Conservation (phyloP, 2,329 filamentous ascomycete species). For the Chaetomium sp. region DNA sequence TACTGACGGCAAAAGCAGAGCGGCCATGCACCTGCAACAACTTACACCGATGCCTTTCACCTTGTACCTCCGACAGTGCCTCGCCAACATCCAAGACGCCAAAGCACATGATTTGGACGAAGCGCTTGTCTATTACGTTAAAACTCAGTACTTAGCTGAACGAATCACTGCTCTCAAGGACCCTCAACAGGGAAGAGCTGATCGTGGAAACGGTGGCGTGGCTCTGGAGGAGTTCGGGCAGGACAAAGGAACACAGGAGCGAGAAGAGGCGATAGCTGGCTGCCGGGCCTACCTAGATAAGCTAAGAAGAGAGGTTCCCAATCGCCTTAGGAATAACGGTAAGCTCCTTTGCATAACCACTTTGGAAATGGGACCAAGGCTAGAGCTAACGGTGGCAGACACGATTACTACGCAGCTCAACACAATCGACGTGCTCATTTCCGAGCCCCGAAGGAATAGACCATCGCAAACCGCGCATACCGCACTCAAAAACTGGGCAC, state of each 20-base stretch:
- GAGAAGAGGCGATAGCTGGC: neutral
- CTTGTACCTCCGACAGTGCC: slow-evolving; percentile 54
- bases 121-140: slow-evolving; percentile 50
- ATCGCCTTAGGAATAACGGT: neutral
- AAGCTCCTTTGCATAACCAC: neutral
- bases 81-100: slow-evolving; percentile 48
- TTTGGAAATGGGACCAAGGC: neutral
- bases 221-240: neutral
- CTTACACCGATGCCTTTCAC: slow-evolving; percentile 55
- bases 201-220: neutral
- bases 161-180: slow-evolving; percentile 49
- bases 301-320: neutral
- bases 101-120: slow-evolving; percentile 52
- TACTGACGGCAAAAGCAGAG: slow-evolving; percentile 10
- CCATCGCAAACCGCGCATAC: neutral
- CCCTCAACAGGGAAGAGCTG: neutral
- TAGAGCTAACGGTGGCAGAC: neutral
- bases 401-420: neutral
- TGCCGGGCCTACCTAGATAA: neutral
- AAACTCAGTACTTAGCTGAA: slow-evolving; percentile 54
- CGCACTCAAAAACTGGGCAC: slow-evolving; percentile 12
- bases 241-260: neutral
- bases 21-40: slow-evolving; percentile 40
- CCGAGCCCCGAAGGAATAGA: neutral
- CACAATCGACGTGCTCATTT: neutral